phyloP scores from a whole-genome alignment of 176 grass and related monocot species.

The Phoenix roebelenii region DNA sequence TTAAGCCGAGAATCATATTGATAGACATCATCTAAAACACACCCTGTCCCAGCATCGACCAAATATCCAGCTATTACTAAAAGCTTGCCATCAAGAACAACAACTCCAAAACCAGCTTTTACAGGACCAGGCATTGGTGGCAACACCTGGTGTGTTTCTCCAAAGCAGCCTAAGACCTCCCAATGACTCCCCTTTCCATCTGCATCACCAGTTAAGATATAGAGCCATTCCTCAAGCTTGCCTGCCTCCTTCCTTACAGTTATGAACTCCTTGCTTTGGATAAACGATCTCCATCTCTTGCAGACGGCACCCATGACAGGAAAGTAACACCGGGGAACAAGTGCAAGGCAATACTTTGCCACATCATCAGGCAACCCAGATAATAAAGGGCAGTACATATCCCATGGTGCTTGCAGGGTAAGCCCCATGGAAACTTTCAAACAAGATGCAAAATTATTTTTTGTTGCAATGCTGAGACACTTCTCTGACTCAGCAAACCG shows the following conservation, averaged over 20 bases:
- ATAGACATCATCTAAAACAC: conserved; percentile 55
- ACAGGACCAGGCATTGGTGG: conserved; percentile 52
- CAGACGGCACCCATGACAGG: conserved; percentile 51
- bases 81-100: conserved; percentile 51
- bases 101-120: conserved; percentile 47
- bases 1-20: conserved; percentile 71
- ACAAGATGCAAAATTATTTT: background rate
- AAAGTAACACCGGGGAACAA: conserved; percentile 33
- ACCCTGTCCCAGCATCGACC: conserved; percentile 26
- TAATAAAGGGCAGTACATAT: conserved; percentile 27
- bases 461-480: conserved; percentile 6
- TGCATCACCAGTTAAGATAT: conserved; percentile 34
- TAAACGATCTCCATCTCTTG: conserved; percentile 58
- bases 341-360: conserved; percentile 47
- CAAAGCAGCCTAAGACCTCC: conserved; percentile 31
- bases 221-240: conserved; percentile 53
- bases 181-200: conserved; percentile 30
- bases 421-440: conserved; percentile 19
- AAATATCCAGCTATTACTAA: conserved; percentile 48
- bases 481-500: conserved; percentile 6
- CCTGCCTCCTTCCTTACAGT: conserved; percentile 36
- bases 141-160: conserved; percentile 33
- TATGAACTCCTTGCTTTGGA: conserved; percentile 50
- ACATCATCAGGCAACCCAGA: conserved; percentile 65
- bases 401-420: conserved; percentile 9